phyloP scores from a whole-genome alignment of 1,139 yeast genomes.

The Diutina siamensis region DNA sequence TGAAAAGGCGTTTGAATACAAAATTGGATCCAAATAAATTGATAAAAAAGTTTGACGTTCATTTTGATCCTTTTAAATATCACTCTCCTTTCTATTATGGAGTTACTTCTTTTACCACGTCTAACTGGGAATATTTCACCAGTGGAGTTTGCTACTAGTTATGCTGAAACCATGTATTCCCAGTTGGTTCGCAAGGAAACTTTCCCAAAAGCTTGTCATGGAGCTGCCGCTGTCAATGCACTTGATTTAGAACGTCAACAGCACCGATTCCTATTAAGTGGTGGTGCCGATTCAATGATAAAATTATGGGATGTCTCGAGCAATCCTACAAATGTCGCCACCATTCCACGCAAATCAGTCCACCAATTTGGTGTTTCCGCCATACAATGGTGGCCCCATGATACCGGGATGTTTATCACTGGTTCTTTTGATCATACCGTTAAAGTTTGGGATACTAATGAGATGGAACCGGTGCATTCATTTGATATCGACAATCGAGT shows the following conservation, averaged over 20 bases:
- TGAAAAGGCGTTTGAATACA: too few species aligned
- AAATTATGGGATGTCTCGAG: constrained; percentile 43
- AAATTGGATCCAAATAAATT: too few species aligned
- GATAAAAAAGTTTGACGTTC: too few species aligned
- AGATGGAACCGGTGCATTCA: constrained; percentile 49
- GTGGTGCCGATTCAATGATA: constrained; percentile 68
- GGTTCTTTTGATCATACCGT: constrained; percentile 72
- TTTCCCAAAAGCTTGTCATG: constrained; percentile 30
- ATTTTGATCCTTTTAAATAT: too few species aligned
- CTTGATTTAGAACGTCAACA: constrained; percentile 49
- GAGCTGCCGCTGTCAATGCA: constrained; percentile 47
- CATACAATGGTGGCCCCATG: constrained; percentile 82
- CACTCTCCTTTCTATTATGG: background rate
- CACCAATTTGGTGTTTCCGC: constrained; percentile 69
- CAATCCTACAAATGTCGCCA: constrained; percentile 16
- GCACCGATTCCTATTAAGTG: constrained; percentile 47
- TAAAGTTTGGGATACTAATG: constrained; percentile 73
- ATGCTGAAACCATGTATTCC: constrained; percentile 30
- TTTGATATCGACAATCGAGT: constrained; percentile 45
- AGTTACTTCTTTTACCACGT: background rate
- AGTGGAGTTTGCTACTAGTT: constrained; percentile 24
- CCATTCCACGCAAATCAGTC: constrained; percentile 40
- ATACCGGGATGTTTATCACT: constrained; percentile 75
- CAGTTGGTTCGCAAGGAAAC: constrained; percentile 17
- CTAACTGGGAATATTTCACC: constrained; percentile 9